These are phyloP conservation scores for Didymella lethalis DNA, from an alignment of 2,329 filamentous ascomycete species.

Conservation along the genomic window DNA sequence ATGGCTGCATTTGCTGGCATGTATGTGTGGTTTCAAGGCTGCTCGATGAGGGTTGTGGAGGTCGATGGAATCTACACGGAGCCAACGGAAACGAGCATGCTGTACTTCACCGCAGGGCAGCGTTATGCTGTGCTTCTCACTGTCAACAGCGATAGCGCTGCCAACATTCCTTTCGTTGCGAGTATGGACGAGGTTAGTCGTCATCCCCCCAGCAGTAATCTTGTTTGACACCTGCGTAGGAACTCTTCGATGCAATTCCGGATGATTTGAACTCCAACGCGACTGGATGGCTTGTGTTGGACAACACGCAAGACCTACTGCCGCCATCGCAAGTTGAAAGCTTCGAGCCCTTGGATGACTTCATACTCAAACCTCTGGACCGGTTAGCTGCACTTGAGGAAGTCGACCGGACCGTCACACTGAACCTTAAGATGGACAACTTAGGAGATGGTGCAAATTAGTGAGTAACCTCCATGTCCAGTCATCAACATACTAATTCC, in stretches of 20 bases:
- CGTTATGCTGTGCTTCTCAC: constrained; percentile 71
- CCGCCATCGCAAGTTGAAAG: constrained; percentile 64
- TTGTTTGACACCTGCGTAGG: constrained; percentile 31
- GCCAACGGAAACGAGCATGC: constrained; percentile 63
- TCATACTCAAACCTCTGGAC: constrained; percentile 72
- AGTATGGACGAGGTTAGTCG: constrained; percentile 48
- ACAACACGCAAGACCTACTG: constrained; percentile 54
- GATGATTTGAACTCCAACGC: constrained; percentile 69
- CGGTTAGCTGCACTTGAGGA: constrained; percentile 65
- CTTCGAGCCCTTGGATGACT: constrained; percentile 78
- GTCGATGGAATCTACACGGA: constrained; percentile 72
- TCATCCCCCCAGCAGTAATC: not conserved
- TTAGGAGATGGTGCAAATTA: constrained; percentile 71
- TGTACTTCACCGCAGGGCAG: constrained; percentile 73
- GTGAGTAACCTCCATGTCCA: constrained; percentile 49
- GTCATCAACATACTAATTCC: not conserved
- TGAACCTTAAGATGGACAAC: constrained; percentile 68
- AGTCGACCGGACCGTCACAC: constrained; percentile 68
- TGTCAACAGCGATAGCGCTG: constrained; percentile 60
- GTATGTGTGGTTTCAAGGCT: constrained; percentile 72
- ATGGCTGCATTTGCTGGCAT: constrained; percentile 73
- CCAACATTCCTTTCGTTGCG: constrained; percentile 65
- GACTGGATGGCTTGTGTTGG: constrained; percentile 62
- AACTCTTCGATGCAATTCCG: constrained; percentile 71
- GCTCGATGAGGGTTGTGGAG: constrained; percentile 70